These are phyloP conservation scores for Carex cristatella DNA, from an alignment of 176 grass and related monocot species.

Conservation along the genomic window DNA sequence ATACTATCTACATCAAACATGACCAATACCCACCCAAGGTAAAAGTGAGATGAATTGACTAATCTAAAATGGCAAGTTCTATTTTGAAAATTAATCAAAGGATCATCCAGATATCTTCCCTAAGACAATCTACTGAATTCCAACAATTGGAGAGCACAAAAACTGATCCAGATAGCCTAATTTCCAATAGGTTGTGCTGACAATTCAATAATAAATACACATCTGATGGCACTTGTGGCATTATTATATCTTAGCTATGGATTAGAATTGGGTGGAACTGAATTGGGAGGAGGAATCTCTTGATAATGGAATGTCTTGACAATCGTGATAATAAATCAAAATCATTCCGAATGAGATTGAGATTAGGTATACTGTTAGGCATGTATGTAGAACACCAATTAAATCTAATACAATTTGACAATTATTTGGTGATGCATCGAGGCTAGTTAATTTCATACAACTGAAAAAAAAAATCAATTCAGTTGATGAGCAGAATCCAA, in stretches of 20 bases:
- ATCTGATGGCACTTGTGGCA: not conserved
- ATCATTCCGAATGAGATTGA: not conserved
- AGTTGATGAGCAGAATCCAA: not conserved
- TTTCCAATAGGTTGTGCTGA: not conserved
- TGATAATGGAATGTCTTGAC: not conserved
- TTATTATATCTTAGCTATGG: not conserved
- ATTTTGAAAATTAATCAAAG: not conserved
- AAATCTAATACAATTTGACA: not conserved
- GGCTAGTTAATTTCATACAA: not conserved
- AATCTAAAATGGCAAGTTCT: not conserved
- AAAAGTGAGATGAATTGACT: not conserved
- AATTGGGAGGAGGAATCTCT: not conserved
- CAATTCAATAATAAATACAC: not conserved
- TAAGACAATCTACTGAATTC: not conserved
- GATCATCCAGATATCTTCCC: not conserved
- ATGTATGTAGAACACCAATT: not conserved
- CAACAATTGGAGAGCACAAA: not conserved
- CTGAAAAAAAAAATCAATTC: not conserved
- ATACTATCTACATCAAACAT: not conserved
- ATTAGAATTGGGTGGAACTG: not conserved
- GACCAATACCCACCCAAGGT: not conserved
- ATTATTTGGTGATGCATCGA: not conserved
- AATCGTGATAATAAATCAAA: not conserved
- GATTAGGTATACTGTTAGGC: not conserved
- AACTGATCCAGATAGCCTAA: not conserved